Evolutionary conservation across 768 basidiomycete genomes (phyloP), one percentile per base, ranked within the genome.

Genomic region (Dacryopinax spathularia): DNA sequence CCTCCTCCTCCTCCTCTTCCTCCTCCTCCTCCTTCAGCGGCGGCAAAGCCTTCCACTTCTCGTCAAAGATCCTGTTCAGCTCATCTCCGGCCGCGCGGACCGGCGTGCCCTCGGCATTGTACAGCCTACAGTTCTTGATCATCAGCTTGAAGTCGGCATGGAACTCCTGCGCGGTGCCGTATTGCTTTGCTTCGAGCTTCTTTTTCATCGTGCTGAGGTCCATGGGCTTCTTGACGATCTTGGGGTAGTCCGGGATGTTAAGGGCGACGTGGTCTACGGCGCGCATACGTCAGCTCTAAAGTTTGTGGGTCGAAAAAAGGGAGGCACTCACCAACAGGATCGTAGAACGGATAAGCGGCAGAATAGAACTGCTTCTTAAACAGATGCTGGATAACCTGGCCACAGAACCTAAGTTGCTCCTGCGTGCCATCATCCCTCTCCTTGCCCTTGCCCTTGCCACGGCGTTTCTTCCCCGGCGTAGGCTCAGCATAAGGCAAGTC

Each of bases 201-300:
- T 77, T 82, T 68, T 84, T 84, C 79, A 99, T 93, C 9, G 90
- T 92, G 12, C 84, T 81, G 65, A 99, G 73, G 73, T 99, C 96
- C 91, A 99, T 98, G 2, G 96, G 96, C 69, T 84, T 85, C 79
- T 93, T 95, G 72, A 99, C 80, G 68, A 95, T 76, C 74, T 86
- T 89, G 1, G 85, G 84, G 73, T 99, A 99, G 20, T 81, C 78
- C 0, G 94, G 95, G 56, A 97, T 81, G 34, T 86, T 82, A 67
- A 93, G 79, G 69, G 82, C 84, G 41, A 84, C 77, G 75, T 85
- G 84, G 73, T 96, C 93, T 93, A 66, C 18, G 33, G n/a, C n/a
- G n/a, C 39, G 31, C 36, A 62, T 60, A 18, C 29, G 63, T 63
- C 35, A 63, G 62, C 62, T 31, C 18, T 62, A 20, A 56, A 20